Evolutionary conservation across 495 filamentous ascomycete genomes (phyloP).

Genomic region (Massariosphaeria phaeospora): DNA sequence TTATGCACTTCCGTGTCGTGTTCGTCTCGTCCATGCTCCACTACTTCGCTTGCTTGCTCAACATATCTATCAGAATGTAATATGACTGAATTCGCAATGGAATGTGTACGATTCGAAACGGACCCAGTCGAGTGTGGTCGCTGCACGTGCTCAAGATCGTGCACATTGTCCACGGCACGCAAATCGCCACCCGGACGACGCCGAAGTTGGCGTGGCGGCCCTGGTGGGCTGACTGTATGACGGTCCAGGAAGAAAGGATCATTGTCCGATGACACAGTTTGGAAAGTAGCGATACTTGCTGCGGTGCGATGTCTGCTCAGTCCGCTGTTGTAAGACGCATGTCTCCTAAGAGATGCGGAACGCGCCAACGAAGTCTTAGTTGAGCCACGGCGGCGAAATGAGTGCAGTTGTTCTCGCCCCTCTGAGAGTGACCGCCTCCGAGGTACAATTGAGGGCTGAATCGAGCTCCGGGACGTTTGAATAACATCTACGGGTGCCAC

Average conservation of each 20-base stretch:
- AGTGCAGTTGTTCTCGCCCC: constrained; percentile 15
- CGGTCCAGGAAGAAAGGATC: constrained; percentile 42
- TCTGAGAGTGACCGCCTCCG: constrained; percentile 17
- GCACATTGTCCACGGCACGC: constrained; percentile 68
- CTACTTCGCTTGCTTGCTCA: constrained; percentile 1
- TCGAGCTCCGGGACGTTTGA: constrained; percentile 12
- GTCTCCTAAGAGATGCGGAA: constrained; percentile 48
- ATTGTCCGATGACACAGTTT: constrained; percentile 43
- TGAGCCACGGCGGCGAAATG: constrained; percentile 27
- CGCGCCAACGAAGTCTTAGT: constrained; percentile 17
- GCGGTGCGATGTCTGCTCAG: constrained; percentile 56
- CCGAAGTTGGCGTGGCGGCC: constrained; percentile 56
- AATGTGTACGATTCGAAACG: constrained; percentile 63
- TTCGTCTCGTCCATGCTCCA: background rate
- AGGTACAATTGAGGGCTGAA: constrained; percentile 3
- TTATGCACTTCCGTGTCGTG: background rate
- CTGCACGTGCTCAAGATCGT: constrained; percentile 57
- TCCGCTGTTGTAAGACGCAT: constrained; percentile 70
- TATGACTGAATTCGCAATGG: constrained; percentile 55
- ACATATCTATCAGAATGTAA: constrained; percentile 34
- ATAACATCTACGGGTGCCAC: background rate
- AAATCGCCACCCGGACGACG: constrained; percentile 86
- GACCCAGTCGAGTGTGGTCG: constrained; percentile 70
- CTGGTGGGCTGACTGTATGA: constrained; percentile 20
- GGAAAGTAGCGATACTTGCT: constrained; percentile 50